A percentile compares a stretch with the other conserved stretches of the same genome.
phyloP scores from a whole-genome alignment of 495 filamentous ascomycete genomes.

The Aspergillus nidulans region DNA sequence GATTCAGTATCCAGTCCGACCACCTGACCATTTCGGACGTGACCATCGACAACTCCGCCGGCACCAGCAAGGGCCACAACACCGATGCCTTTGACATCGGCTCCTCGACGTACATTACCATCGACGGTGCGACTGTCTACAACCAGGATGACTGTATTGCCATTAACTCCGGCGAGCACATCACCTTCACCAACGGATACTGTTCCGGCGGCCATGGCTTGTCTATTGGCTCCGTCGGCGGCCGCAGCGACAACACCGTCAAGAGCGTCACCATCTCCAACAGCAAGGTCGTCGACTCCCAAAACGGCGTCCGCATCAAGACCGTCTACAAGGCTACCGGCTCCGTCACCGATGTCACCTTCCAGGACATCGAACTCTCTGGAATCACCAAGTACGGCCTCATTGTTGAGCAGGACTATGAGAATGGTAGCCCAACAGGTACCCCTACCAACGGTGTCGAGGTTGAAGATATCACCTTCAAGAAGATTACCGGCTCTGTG shows the following conservation, averaged over 20 bases:
- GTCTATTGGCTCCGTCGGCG: conserved; percentile 65
- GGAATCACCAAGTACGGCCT: conserved; percentile 59
- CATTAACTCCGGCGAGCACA: conserved; percentile 54
- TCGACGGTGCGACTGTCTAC: conserved; percentile 50
- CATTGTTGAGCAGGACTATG: conserved; percentile 65
- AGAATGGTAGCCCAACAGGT: conserved; percentile 59
- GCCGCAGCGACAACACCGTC: conserved; percentile 57
- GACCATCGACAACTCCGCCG: conserved; percentile 58
- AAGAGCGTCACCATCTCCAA: conserved; percentile 49
- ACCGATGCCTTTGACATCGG: conserved; percentile 66
- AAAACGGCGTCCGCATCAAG: conserved; percentile 63
- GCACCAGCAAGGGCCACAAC: conserved; percentile 51
- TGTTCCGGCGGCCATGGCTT: conserved; percentile 64
- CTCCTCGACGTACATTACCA: conserved; percentile 44
- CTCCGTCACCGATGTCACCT: conserved; percentile 53
- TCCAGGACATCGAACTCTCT: conserved; percentile 54
- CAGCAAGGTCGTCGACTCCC: conserved; percentile 49
- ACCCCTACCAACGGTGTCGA: conserved; percentile 57
- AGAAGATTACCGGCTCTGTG: conserved; percentile 43
- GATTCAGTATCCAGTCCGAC: conserved; percentile 52
- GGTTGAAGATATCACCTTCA: conserved; percentile 54
- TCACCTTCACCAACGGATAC: conserved; percentile 49
- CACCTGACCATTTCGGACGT: conserved; percentile 47
- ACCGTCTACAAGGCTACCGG: conserved; percentile 56
- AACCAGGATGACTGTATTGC: conserved; percentile 65